phyloP scores from a whole-genome alignment of 2,329 filamentous ascomycete species.

The Aspergillus hortae region DNA sequence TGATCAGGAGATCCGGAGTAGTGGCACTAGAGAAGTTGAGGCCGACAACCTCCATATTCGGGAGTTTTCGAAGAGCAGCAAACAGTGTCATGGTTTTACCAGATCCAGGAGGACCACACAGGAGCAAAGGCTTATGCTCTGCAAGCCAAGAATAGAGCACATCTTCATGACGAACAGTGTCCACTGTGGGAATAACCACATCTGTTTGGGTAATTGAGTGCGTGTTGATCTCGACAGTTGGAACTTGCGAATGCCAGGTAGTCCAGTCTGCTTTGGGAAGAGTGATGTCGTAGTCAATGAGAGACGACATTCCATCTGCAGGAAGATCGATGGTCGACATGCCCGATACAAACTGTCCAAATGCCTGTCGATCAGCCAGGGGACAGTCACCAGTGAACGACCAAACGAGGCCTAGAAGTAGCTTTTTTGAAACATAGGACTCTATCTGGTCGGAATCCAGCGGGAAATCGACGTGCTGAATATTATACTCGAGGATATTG shows the following conservation, averaged over 20 bases:
- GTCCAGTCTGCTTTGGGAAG: constrained; percentile 86
- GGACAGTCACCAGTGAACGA: constrained; percentile 94
- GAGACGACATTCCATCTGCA: constrained; percentile 67
- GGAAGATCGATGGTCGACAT: constrained; percentile 85
- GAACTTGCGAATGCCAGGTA: constrained; percentile 92
- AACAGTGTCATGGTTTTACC: constrained; percentile 99
- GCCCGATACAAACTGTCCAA: constrained; percentile 78
- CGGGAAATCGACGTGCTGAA: constrained; percentile 89
- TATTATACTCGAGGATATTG: constrained; percentile 92
- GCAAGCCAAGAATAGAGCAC: constrained; percentile 99
- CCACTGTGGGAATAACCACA: constrained; percentile 94
- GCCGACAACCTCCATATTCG: constrained; percentile 98
- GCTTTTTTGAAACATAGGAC: constrained; percentile 85
- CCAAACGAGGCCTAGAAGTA: constrained; percentile 90
- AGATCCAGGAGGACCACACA: constrained; percentile 95
- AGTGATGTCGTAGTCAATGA: constrained; percentile 93
- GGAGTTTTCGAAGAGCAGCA: constrained; percentile 91
- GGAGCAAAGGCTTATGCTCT: constrained; percentile 92
- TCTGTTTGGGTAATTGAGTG: constrained; percentile 98
- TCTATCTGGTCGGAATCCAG: constrained; percentile 88
- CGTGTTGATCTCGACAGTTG: constrained; percentile 92
- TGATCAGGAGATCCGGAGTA: constrained; percentile 94
- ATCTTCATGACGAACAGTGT: constrained; percentile 96
- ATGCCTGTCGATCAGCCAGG: constrained; percentile 77
- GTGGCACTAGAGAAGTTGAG: constrained; percentile 99